Evolutionary conservation across 2,329 filamentous ascomycete species (phyloP).

Genomic region (Lachnellula hyalina): DNA sequence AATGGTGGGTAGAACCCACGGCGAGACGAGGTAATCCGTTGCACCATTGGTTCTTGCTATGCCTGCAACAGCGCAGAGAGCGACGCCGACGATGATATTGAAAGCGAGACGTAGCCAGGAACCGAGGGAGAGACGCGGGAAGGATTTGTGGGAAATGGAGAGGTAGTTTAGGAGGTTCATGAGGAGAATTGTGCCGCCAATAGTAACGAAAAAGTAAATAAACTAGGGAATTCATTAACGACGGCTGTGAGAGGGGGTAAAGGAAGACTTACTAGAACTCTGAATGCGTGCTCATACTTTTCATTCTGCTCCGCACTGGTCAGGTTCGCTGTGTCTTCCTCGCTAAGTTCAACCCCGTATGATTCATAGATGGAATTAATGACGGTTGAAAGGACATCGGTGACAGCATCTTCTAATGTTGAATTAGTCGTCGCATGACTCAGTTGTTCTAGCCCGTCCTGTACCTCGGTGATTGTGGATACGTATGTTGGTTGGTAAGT

Average conservation of each 20-base stretch:
- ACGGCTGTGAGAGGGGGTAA: background rate
- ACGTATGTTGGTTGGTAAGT: constrained; percentile 10
- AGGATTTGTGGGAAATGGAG: background rate
- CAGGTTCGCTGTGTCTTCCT: background rate
- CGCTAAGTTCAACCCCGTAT: constrained; percentile 10
- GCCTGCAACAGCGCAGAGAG: background rate
- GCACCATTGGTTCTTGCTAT: constrained; percentile 1
- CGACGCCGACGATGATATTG: constrained; percentile 2
- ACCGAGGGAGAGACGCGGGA: background rate
- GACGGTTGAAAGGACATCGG: constrained; percentile 12
- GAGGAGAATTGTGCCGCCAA: constrained; percentile 19
- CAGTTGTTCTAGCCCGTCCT: constrained; percentile 5
- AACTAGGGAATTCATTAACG: constrained; percentile 8
- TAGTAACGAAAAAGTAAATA: constrained; percentile 22
- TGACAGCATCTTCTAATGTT: constrained; percentile 3
- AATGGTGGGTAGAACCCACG: constrained; percentile 12
- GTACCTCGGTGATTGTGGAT: constrained; percentile 4
- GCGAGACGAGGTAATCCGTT: constrained; percentile 3
- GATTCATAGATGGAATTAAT: constrained; percentile 19
- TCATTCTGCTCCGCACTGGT: constrained; percentile 13
- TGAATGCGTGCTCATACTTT: constrained; percentile 14
- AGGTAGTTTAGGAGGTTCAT: constrained; percentile 20
- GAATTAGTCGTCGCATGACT: constrained; percentile 13
- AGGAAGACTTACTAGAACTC: constrained; percentile 12
- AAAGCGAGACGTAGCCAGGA: constrained; percentile 2